Evolutionary conservation across 768 basidiomycete species (phyloP).

Genomic region (Clathrus columnatus): DNA sequence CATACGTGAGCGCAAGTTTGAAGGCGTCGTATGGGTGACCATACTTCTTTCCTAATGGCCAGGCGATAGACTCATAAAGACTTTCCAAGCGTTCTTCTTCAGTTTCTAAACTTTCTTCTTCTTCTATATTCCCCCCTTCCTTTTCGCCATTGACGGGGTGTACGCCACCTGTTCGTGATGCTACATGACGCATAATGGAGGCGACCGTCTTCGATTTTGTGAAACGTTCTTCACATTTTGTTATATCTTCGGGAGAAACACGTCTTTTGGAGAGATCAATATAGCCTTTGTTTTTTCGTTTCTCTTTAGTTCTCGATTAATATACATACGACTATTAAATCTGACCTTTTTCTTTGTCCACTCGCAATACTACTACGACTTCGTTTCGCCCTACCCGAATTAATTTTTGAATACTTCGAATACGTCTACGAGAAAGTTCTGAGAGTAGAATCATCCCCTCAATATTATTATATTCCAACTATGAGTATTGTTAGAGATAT

Average conservation of each 20-base stretch:
- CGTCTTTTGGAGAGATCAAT: slow-evolving; percentile 98
- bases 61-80: slow-evolving; percentile 84
- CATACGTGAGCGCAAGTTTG: slow-evolving; percentile 90
- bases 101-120: slow-evolving; percentile 33
- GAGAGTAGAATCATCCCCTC: slow-evolving; percentile 99
- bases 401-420: slow-evolving; percentile 94
- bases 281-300: slow-evolving; percentile 58
- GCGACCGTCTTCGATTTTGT: slow-evolving; percentile 97
- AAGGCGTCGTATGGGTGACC: slow-evolving; percentile 97
- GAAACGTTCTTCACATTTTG: slow-evolving; percentile 97
- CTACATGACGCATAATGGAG: slow-evolving; percentile 86
- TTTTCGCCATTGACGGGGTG: slow-evolving; percentile 28
- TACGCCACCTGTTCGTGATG: slow-evolving; percentile 39
- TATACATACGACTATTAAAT: slow-evolving; percentile 3
- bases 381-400: slow-evolving; percentile 97
- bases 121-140: slow-evolving; percentile 36
- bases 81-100: slow-evolving; percentile 78
- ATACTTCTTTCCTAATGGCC: slow-evolving; percentile 88
- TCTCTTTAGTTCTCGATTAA: neutral
- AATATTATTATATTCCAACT: slow-evolving; percentile 99
- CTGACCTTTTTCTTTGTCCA: slow-evolving; percentile 97
- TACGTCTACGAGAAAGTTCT: slow-evolving; percentile 91
- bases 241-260: slow-evolving; percentile 95
- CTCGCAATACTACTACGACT: slow-evolving; percentile 94
- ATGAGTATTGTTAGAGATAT: neutral